phyloP scores from a whole-genome alignment of 805 yeast genomes.

The Starmerella gropengiesseri region DNA sequence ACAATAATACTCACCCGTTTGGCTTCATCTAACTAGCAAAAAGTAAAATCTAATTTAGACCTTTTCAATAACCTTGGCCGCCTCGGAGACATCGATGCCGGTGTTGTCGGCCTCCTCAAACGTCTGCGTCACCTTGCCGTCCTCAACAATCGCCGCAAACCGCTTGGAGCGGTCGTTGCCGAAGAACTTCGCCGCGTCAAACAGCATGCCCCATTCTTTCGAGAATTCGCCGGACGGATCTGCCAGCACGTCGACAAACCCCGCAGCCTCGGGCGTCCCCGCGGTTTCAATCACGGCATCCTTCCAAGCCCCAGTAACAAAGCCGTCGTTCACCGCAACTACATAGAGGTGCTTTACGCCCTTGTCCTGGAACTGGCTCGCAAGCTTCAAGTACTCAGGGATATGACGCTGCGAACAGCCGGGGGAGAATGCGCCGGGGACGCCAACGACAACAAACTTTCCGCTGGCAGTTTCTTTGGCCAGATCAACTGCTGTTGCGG shows the following conservation, averaged over 20 bases:
- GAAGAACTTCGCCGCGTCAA: conserved; percentile 66
- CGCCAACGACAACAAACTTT: conserved; percentile 47
- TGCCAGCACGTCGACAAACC: conserved; percentile 49
- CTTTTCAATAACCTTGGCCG: conserved; percentile 24
- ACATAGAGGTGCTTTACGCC: conserved; percentile 57
- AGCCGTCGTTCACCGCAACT: conserved; percentile 76
- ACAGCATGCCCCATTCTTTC: conserved; percentile 49
- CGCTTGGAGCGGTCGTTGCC: conserved; percentile 69
- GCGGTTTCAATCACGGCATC: conserved; percentile 28
- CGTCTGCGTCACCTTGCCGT: conserved; percentile 56
- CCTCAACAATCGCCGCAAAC: conserved; percentile 62
- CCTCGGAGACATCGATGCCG: conserved; percentile 41
- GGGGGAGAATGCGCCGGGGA: conserved; percentile 73
- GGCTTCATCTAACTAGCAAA: too few relatives aligned
- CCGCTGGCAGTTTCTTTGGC: conserved; percentile 39
- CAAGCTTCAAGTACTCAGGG: conserved; percentile 55
- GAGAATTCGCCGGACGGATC: conserved; percentile 73
- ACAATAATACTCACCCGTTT: too few relatives aligned
- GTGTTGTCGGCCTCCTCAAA: conserved; percentile 76
- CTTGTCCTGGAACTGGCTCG: conserved; percentile 45
- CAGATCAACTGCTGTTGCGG: conserved; percentile 50
- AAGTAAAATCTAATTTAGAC: not conserved
- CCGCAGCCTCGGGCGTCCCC: conserved; percentile 23
- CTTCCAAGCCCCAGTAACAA: conserved; percentile 76
- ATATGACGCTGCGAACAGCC: conserved; percentile 64